A percentile compares a stretch with the other conserved stretches of the same genome.
phyloP scores from a whole-genome alignment of 129 eudicot genomes.

The Pulicaria dysenterica region DNA sequence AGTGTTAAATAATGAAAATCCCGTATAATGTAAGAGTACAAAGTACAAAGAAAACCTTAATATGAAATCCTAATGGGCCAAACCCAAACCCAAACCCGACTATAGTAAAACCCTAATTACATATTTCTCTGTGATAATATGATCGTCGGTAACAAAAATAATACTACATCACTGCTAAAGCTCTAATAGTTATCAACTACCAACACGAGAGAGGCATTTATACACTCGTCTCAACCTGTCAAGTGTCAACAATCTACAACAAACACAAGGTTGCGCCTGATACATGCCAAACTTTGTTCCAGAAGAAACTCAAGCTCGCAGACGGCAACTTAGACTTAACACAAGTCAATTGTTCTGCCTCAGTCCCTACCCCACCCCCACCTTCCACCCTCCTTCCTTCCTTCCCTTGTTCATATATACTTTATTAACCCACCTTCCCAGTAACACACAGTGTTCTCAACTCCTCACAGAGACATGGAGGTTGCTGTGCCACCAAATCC shows the following conservation, averaged over 20 bases:
- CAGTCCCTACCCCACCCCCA: conserved; percentile 4
- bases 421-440: neutral
- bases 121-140: neutral
- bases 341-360: conserved; percentile 24
- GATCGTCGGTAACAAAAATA: too few species aligned
- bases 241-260: neutral
- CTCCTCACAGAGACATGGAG: conserved; percentile 28
- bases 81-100: too few species aligned
- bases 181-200: conserved; percentile 7
- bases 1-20: too few species aligned
- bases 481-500: conserved; percentile 17
- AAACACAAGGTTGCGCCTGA: conserved; percentile 17
- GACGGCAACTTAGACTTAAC: conserved; percentile 35
- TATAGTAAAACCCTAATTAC: neutral
- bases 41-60: too few species aligned
- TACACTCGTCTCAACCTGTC: neutral
- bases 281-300: conserved; percentile 30
- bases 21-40: too few species aligned
- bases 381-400: conserved; percentile 11
- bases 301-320: conserved; percentile 25
- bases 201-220: conserved; percentile 14
- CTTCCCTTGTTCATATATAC: neutral
- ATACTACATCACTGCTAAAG: too few species aligned
- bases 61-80: too few species aligned
- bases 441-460: conserved; percentile 21